phyloP scores from a whole-genome alignment of 139 green algal species.

The Micractinium sp. region DNA sequence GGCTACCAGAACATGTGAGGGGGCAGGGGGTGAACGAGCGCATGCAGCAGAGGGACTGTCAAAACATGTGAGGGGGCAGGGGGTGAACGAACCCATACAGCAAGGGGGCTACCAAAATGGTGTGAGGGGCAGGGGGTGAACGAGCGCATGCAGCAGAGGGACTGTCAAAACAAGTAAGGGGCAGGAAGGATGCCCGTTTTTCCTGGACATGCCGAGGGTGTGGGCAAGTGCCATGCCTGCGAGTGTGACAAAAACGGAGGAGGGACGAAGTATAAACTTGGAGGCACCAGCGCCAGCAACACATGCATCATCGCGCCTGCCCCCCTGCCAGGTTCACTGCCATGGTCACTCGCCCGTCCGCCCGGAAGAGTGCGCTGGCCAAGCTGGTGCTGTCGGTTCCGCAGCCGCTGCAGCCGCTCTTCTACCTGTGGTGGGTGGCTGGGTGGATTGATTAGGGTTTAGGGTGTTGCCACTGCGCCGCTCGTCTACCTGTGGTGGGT shows the following conservation, averaged over 20 bases:
- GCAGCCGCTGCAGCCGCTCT: not conserved
- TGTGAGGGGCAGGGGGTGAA: constrained; percentile 48
- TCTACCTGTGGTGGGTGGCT: not conserved
- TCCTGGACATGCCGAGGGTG: too few relatives aligned
- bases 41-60: constrained; percentile 51
- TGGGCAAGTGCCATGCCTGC: too few relatives aligned
- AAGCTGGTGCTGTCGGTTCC: constrained; percentile 29
- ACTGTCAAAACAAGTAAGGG: too few relatives aligned
- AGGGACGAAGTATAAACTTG: too few relatives aligned
- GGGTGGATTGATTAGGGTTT: not conserved
- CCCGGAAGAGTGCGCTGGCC: constrained; percentile 29
- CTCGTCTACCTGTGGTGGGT: too few relatives aligned
- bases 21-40: constrained; percentile 38
- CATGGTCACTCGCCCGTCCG: constrained; percentile 40
- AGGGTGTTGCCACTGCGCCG: too few relatives aligned
- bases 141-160: too few relatives aligned
- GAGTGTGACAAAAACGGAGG: too few relatives aligned
- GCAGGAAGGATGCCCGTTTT: too few relatives aligned
- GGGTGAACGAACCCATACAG: constrained; percentile 57
- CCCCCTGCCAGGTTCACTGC: constrained; percentile 35
- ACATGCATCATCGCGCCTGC: not conserved
- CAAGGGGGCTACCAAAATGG: constrained; percentile 51
- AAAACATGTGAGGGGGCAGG: constrained; percentile 55
- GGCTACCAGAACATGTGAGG: constrained; percentile 62
- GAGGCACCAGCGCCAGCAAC: too few relatives aligned